Conservation (phyloP, 768 basidiomycete species). For the Boletellus sp. region DNA sequence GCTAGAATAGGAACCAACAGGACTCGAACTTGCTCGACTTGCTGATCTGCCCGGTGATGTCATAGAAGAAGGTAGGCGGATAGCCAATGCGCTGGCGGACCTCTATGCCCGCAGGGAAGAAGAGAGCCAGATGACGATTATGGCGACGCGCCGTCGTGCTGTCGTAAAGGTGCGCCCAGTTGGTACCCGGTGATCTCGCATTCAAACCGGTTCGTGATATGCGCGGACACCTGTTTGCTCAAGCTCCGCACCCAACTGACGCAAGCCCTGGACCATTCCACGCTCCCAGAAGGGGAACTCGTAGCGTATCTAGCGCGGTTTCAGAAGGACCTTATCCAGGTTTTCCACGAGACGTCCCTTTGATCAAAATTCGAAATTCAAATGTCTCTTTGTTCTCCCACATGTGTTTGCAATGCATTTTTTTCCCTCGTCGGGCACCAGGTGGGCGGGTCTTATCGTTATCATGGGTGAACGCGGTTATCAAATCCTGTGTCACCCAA, state of each 20-base stretch:
- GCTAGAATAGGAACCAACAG: constrained; percentile 39
- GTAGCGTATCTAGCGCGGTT: constrained; percentile 61
- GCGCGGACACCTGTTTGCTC: background rate
- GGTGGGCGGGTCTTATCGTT: background rate
- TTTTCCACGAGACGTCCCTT: constrained; percentile 29
- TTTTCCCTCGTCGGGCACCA: background rate
- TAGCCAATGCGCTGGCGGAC: constrained; percentile 56
- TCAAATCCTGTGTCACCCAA: background rate
- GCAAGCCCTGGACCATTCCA: constrained; percentile 69
- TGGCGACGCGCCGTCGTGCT: constrained; percentile 61
- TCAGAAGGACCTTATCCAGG: constrained; percentile 65
- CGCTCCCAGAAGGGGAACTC: constrained; percentile 69
- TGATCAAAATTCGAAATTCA: constrained; percentile 7
- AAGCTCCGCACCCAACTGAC: constrained; percentile 72
- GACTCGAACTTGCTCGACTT: constrained; percentile 82
- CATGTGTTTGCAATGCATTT: constrained; percentile 6
- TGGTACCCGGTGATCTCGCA: background rate
- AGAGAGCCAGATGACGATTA: constrained; percentile 57
- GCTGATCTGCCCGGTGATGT: constrained; percentile 81
- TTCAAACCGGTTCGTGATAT: background rate
- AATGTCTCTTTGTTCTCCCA: background rate
- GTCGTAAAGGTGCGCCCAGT: constrained; percentile 54
- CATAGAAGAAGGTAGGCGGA: constrained; percentile 55
- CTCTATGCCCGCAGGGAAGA: constrained; percentile 55
- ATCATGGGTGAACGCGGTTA: constrained; percentile 19